Conservation (phyloP, 148 eudicot species). For the Pharnaceum exiguum region DNA sequence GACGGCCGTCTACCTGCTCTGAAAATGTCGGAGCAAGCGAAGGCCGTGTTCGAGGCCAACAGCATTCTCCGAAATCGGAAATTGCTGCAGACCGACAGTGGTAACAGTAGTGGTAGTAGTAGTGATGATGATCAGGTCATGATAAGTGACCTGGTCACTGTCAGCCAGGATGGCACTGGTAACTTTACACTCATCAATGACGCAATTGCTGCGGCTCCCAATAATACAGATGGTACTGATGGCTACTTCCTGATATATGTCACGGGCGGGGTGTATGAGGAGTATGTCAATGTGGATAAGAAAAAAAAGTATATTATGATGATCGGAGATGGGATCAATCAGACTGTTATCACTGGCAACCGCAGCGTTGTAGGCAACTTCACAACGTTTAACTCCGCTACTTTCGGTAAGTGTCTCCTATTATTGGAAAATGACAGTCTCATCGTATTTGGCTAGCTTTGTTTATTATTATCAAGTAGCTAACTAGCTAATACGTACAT, state of each 20-base stretch:
- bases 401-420: slow-evolving; percentile 86
- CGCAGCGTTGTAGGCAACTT: slow-evolving; percentile 54
- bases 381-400: slow-evolving; percentile 74
- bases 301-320: slow-evolving; percentile 67
- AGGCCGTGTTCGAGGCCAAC: slow-evolving; percentile 21
- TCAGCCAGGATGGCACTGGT: slow-evolving; percentile 47
- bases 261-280: slow-evolving; percentile 59
- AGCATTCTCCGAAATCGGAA: slow-evolving; percentile 21
- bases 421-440: too few species aligned
- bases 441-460: too few species aligned
- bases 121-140: slow-evolving; percentile 25
- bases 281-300: slow-evolving; percentile 54
- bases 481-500: too few species aligned
- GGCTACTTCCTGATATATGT: slow-evolving; percentile 76
- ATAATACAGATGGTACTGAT: slow-evolving; percentile 21
- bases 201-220: slow-evolving; percentile 63
- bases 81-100: slow-evolving; percentile 25
- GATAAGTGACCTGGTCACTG: slow-evolving; percentile 49
- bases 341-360: slow-evolving; percentile 75
- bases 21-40: slow-evolving; percentile 32
- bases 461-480: too few species aligned
- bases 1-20: slow-evolving; percentile 29
- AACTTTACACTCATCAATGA: slow-evolving; percentile 49
- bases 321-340: slow-evolving; percentile 86
- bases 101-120: not conserved